Evolutionary conservation across 148 eudicot species (phyloP).

Genomic region (Oxyria digyna): DNA sequence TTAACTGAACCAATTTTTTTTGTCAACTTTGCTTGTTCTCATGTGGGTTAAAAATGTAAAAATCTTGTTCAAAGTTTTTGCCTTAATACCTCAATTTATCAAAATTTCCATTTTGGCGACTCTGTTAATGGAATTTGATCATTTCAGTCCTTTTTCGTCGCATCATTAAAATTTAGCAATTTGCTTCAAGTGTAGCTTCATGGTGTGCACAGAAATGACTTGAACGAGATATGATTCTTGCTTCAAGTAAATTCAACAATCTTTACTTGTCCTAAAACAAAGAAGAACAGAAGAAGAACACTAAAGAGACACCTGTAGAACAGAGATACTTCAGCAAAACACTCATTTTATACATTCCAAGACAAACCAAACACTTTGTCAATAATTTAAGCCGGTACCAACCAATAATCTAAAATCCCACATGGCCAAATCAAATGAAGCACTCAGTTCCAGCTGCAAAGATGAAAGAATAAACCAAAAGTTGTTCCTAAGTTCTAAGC

Average conservation of each 20-base stretch:
- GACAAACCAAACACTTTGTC: neutral
- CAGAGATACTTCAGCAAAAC: neutral
- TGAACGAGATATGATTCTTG: neutral
- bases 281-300: neutral
- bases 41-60: neutral
- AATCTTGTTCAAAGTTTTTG: neutral
- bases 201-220: neutral
- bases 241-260: slow-evolving; percentile 7
- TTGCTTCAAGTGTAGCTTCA: neutral
- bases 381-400: neutral
- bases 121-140: too few relatives aligned
- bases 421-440: slow-evolving; percentile 4
- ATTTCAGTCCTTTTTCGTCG: neutral
- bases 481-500: slow-evolving; percentile 4
- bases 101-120: too few relatives aligned
- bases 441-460: slow-evolving; percentile 3
- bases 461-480: slow-evolving; percentile 1
- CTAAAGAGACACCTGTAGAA: neutral
- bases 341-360: slow-evolving; percentile 7
- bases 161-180: neutral
- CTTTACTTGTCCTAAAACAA: neutral
- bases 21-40: neutral
- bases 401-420: slow-evolving; percentile 3
- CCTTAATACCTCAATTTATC: too few relatives aligned
- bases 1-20: too few relatives aligned